Percentiles rank a stretch among this genome's conserved stretches.
Conservation (phyloP, 1,284 basidiomycete species). For the Volvariella surrecta region DNA sequence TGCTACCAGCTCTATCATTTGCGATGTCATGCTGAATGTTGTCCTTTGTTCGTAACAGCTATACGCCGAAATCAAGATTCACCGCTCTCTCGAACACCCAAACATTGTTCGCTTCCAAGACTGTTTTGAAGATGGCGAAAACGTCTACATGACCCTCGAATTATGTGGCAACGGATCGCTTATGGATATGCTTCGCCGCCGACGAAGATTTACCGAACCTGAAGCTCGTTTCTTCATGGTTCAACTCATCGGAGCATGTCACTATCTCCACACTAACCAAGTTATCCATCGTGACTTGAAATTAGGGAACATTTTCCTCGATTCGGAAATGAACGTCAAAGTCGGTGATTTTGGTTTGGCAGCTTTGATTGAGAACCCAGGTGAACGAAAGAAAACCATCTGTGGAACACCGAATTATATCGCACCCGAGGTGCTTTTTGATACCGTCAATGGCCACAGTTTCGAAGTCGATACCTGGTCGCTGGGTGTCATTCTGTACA, state of each 20-base stretch:
- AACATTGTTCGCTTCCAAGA: conserved; percentile 92
- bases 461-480: conserved; percentile 99
- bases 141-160: conserved; percentile 97
- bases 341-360: conserved; percentile 98
- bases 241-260: conserved; percentile 91
- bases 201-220: conserved; percentile 86
- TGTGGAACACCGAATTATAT: conserved; percentile 99
- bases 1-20: conserved; percentile 11
- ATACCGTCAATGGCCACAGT: conserved; percentile 92
- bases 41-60: conserved; percentile 36
- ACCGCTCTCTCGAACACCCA: conserved; percentile 84
- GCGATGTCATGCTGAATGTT: not conserved
- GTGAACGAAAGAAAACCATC: conserved; percentile 97
- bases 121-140: conserved; percentile 92
- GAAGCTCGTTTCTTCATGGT: conserved; percentile 91
- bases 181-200: conserved; percentile 87
- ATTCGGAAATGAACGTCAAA: conserved; percentile 89
- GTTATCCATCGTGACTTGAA: conserved; percentile 97
- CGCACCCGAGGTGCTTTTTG: conserved; percentile 95
- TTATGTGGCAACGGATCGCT: conserved; percentile 84
- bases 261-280: conserved; percentile 94
- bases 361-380: conserved; percentile 91
- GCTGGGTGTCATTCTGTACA: conserved; percentile 95
- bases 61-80: conserved; percentile 98
- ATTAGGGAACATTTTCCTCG: conserved; percentile 93